These are phyloP conservation scores for Penicillium mononematosum DNA, from an alignment of 495 filamentous ascomycete genomes.

Conservation along the genomic window DNA sequence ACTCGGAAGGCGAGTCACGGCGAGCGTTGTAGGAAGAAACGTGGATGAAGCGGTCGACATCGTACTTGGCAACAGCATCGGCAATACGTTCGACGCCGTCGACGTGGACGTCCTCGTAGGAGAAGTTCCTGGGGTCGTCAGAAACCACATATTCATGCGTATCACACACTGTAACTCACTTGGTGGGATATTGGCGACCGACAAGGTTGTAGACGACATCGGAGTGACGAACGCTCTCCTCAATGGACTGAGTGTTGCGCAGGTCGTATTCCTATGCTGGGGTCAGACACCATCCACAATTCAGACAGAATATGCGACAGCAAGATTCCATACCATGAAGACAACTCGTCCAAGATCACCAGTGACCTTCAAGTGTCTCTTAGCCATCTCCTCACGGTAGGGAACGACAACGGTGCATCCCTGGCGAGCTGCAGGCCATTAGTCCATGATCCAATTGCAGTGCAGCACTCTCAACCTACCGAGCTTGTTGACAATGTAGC, in stretches of 20 bases:
- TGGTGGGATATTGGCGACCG: slow-evolving; percentile 91
- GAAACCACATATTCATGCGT: slow-evolving; percentile 17
- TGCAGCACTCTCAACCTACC: slow-evolving; percentile 53
- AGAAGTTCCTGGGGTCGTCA: slow-evolving; percentile 73
- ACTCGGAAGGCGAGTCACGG: slow-evolving; percentile 76
- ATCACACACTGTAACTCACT: slow-evolving; percentile 55
- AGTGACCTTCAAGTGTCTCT: slow-evolving; percentile 91
- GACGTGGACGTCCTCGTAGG: slow-evolving; percentile 86
- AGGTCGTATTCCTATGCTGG: slow-evolving; percentile 81
- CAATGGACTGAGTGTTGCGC: slow-evolving; percentile 91
- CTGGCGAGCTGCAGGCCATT: slow-evolving; percentile 63
- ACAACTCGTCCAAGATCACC: slow-evolving; percentile 88
- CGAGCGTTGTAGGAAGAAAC: slow-evolving; percentile 93
- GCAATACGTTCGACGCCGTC: slow-evolving; percentile 94
- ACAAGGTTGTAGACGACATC: slow-evolving; percentile 97
- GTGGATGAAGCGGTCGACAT: slow-evolving; percentile 95
- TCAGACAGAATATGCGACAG: slow-evolving; percentile 3
- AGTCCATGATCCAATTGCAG: slow-evolving; percentile 27
- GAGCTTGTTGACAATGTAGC: slow-evolving; percentile 95
- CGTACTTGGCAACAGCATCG: slow-evolving; percentile 96
- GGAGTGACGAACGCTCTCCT: slow-evolving; percentile 93
- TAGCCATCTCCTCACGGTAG: slow-evolving; percentile 95
- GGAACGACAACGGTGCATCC: slow-evolving; percentile 93
- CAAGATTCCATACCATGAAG: slow-evolving; percentile 62
- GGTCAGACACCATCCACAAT: slow-evolving; percentile 16